These are phyloP conservation scores for Centella asiatica DNA, from an alignment of 129 eudicot genomes.

Conservation along the genomic window DNA sequence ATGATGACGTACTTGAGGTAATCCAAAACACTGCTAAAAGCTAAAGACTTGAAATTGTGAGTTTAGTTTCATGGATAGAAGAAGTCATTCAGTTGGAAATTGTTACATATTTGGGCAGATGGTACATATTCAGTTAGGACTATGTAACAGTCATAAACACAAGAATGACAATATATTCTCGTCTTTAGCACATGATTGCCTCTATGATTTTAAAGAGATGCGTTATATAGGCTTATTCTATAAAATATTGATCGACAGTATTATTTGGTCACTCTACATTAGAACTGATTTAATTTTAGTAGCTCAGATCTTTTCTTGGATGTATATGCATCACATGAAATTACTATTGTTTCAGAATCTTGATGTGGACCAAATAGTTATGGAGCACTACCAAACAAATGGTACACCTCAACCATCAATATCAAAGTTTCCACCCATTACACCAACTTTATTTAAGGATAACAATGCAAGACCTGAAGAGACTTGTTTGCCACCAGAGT, in stretches of 20 bases:
- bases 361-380: conserved; percentile 87
- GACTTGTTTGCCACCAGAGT: conserved; percentile 60
- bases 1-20: conserved; percentile 92
- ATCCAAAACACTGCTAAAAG: conserved; percentile 6
- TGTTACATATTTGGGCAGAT: too few relatives aligned
- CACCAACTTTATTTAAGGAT: conserved; percentile 40
- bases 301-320: not conserved
- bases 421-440: conserved; percentile 42
- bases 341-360: conserved; percentile 56
- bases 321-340: conserved; percentile 7
- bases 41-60: not conserved
- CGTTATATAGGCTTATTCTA: not conserved
- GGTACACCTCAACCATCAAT: conserved; percentile 70
- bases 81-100: not conserved
- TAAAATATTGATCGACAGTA: not conserved
- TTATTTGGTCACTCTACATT: not conserved
- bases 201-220: not conserved
- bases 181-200: not conserved
- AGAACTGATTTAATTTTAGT: conserved; percentile 1
- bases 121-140: too few relatives aligned
- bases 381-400: conserved; percentile 73
- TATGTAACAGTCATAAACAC: not conserved
- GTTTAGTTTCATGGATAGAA: not conserved
- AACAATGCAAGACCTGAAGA: conserved; percentile 31
- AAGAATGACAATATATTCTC: not conserved